Percentiles rank a stretch among this genome's conserved stretches.
Evolutionary conservation across 129 eudicot species (phyloP).

Genomic region (Lactuca sativa): DNA sequence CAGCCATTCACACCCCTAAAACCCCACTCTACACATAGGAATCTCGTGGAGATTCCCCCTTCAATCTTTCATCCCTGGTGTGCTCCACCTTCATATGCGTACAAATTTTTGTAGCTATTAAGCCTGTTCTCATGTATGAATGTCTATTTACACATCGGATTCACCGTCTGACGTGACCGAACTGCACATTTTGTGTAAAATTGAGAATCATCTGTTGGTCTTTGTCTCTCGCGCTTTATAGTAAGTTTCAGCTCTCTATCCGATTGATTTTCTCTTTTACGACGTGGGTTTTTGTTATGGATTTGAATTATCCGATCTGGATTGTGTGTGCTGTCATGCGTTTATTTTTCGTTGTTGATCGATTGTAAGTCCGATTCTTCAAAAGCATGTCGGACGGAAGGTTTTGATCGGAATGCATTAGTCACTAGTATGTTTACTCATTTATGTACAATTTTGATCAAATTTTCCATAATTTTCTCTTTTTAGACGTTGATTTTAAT

Average conservation of each 20-base stretch:
- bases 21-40: slow-evolving; percentile 27
- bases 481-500: background rate
- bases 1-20: slow-evolving; percentile 14
- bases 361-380: background rate
- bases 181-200: background rate
- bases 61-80: slow-evolving; percentile 3
- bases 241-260: slow-evolving; percentile 15
- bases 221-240: slow-evolving; percentile 7
- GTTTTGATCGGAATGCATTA: slow-evolving; percentile 6
- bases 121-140: background rate
- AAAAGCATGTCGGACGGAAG: background rate
- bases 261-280: background rate
- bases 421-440: background rate
- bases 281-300: no score
- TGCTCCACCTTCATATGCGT: background rate
- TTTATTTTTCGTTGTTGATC: background rate
- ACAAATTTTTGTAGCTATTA: background rate
- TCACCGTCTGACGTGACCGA: slow-evolving; percentile 10
- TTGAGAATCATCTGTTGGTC: background rate
- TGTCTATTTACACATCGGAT: background rate
- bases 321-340: slow-evolving; percentile 3
- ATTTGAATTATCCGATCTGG: background rate
- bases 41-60: slow-evolving; percentile 22
- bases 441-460: background rate
- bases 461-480: background rate